Base-by-base conservation (phyloP, 768 basidiomycete genomes). In the Clitopilus hobsonii region DNA sequence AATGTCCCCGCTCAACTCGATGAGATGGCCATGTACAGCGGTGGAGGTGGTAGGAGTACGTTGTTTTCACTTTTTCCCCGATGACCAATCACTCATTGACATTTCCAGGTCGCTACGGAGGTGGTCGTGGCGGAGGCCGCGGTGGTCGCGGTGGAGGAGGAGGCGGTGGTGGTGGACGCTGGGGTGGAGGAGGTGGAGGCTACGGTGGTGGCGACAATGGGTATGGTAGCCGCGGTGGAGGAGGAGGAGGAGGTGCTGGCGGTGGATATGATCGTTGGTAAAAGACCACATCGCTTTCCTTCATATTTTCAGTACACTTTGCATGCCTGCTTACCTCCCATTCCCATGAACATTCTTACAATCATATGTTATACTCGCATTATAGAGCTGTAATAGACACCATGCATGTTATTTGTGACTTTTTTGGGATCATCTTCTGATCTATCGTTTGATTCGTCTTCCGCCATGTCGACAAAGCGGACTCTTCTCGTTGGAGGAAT, bases 1-100 rank as follows among this genome's bases (percentile, higher is more conserved):
- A 74, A 76, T 48, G 80, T 98, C 29, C 93, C 95, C 23, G 83
- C 92, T 54, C 91, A 96, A 63, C 77, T 99, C 0, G 89, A 95
- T 69, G 91, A 97, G 73, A 96, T 97, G 94, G 81, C 81, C 0
- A 86, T 86, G 77, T 94, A 85, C 69, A 84, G 91, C 49, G 88
- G 90, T 38, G 88, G 92, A 10, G 89, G 90, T 22, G 88, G 85
- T 51, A 83, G 86, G 57, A 81, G 87, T 88, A 59, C 49, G 83
- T 72, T 10, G 1, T 38, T 3, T 53, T 5, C 18, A 18, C 25
- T 26, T 26, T 51, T 55, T 26, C 27, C 18, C 23, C 57, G 32
- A 26, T 36, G 28, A 16, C 36, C 38, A 20, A 22, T 7, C n/a
- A 10, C 26, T 48, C n/a, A 52, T 51, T 52, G 41, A 66, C 18